Evolutionary conservation across 805 yeast species (phyloP).

Genomic region (Ogataea allantospora): DNA sequence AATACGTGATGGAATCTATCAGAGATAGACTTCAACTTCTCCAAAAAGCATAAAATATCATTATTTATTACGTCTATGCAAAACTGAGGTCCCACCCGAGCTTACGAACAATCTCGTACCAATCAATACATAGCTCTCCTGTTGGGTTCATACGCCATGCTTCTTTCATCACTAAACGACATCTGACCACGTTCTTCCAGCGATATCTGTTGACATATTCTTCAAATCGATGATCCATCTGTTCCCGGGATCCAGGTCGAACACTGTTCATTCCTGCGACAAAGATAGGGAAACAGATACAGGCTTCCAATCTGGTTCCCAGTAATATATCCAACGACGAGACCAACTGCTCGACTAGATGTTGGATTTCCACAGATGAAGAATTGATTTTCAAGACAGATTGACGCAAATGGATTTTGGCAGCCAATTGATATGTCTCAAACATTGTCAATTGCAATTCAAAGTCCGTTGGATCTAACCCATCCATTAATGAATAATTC

Average conservation of each 20-base stretch:
- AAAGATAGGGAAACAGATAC: constrained; percentile 73
- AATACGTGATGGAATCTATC: constrained; percentile 64
- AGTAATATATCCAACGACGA: constrained; percentile 59
- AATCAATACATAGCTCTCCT: constrained; percentile 66
- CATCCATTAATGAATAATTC: constrained; percentile 43
- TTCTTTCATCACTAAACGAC: constrained; percentile 42
- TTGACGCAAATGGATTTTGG: constrained; percentile 65
- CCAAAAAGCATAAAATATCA: constrained; percentile 2
- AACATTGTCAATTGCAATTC: constrained; percentile 68
- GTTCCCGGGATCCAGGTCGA: constrained; percentile 47
- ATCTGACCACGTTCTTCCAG: constrained; percentile 58
- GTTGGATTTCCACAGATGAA: constrained; percentile 60
- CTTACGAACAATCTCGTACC: constrained; percentile 64
- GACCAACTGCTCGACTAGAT: constrained; percentile 50
- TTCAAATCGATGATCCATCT: constrained; percentile 52
- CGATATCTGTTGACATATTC: constrained; percentile 60
- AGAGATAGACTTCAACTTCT: constrained; percentile 20
- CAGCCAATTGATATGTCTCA: constrained; percentile 67
- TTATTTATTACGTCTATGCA: constrained; percentile 41
- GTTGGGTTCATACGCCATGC: constrained; percentile 48
- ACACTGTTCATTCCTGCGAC: constrained; percentile 72
- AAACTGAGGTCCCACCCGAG: constrained; percentile 79
- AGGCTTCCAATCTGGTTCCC: constrained; percentile 67
- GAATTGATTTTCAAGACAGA: constrained; percentile 61
- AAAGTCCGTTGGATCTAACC: constrained; percentile 44